These are phyloP conservation scores for Ilex paraguariensis DNA, from an alignment of 305 asterid species.

Conservation along the genomic window DNA sequence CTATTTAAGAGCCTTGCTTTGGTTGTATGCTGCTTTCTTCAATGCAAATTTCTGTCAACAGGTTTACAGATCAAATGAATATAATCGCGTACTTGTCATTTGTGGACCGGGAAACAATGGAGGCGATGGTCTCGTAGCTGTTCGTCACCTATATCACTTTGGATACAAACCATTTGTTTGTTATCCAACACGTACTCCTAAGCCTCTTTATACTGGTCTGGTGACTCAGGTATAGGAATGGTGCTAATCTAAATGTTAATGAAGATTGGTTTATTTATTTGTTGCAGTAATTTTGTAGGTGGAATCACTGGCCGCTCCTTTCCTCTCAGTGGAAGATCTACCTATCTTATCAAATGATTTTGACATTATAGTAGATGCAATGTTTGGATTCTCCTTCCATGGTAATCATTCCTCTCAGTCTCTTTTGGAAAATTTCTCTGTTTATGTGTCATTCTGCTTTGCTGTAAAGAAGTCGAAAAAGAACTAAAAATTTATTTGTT, in stretches of 20 bases:
- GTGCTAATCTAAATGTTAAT: constrained; percentile 2
- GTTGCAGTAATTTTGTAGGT: constrained; percentile 50
- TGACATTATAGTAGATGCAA: constrained; percentile 82
- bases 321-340: constrained; percentile 73
- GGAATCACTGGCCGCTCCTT: constrained; percentile 75
- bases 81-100: constrained; percentile 68
- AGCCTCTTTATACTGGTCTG: constrained; percentile 69
- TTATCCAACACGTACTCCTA: constrained; percentile 78
- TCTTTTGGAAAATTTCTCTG: constrained; percentile 1
- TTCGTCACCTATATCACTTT: constrained; percentile 89
- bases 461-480: too few relatives aligned
- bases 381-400: constrained; percentile 91
- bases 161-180: constrained; percentile 78
- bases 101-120: constrained; percentile 98
- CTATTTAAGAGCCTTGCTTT: not conserved
- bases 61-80: constrained; percentile 66
- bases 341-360: constrained; percentile 55
- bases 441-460: constrained; percentile 5
- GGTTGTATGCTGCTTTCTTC: not conserved
- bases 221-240: constrained; percentile 68
- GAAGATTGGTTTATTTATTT: constrained; percentile 7
- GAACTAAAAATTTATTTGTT: too few relatives aligned
- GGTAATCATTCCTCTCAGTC: constrained; percentile 38
- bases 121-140: constrained; percentile 97
- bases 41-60: constrained; percentile 15